Conservation (phyloP, 129 eudicot genomes). For the Escallonia herrerae region DNA sequence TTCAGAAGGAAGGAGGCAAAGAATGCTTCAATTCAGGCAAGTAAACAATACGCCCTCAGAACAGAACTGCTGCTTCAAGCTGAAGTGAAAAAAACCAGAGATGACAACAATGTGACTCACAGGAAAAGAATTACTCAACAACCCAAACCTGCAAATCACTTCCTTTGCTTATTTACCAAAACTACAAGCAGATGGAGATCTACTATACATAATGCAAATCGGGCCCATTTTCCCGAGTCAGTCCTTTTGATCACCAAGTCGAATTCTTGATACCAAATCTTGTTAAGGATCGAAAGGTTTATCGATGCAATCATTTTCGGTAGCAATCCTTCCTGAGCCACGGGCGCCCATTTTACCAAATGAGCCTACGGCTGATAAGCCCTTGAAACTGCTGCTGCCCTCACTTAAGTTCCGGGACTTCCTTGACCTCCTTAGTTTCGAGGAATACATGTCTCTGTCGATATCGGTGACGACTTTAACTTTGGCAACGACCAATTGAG, state of each 20-base stretch:
- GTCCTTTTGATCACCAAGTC: neutral
- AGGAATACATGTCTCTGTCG: slow-evolving; percentile 35
- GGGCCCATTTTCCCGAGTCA: slow-evolving; percentile 8
- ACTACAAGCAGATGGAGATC: slow-evolving; percentile 27
- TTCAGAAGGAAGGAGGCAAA: slow-evolving; percentile 8
- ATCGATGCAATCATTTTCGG: slow-evolving; percentile 53
- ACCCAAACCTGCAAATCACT: slow-evolving; percentile 34
- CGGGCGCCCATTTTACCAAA: slow-evolving; percentile 60
- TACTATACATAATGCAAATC: slow-evolving; percentile 29
- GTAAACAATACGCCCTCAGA: slow-evolving; percentile 31
- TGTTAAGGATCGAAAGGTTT: slow-evolving; percentile 26
- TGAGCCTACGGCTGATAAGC: slow-evolving; percentile 52
- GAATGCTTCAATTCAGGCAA: slow-evolving; percentile 25
- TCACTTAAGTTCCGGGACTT: slow-evolving; percentile 56
- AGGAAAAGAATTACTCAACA: slow-evolving; percentile 21
- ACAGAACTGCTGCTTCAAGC: slow-evolving; percentile 39
- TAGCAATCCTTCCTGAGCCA: slow-evolving; percentile 55
- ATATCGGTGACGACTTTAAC: slow-evolving; percentile 34
- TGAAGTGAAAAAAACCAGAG: slow-evolving; percentile 16
- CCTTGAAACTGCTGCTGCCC: slow-evolving; percentile 80
- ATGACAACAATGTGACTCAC: too few species aligned
- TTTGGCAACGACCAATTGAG: slow-evolving; percentile 58
- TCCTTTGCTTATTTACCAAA: slow-evolving; percentile 46
- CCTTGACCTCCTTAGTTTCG: slow-evolving; percentile 60
- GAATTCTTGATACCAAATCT: neutral